A percentile compares a stretch with the other conserved stretches of the same genome.
Conservation (phyloP, 1,284 basidiomycete genomes). For the Cryptococcus deneoformans region DNA sequence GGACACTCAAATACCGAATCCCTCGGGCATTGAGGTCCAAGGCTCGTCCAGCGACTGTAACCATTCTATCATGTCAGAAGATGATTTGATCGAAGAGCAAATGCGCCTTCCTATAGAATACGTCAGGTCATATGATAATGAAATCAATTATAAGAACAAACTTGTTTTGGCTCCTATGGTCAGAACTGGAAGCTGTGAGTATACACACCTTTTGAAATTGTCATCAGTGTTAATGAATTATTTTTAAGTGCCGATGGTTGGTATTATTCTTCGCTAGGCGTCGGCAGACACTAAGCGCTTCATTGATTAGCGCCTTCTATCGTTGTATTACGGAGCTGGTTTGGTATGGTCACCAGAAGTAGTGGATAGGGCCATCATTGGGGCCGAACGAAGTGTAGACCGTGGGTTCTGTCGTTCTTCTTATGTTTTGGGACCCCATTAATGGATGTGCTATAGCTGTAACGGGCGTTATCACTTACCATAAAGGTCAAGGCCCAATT, state of each 20-base stretch:
- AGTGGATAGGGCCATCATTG: constrained; percentile 93
- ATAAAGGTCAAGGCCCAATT: constrained; percentile 70
- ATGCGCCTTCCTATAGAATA: constrained; percentile 40
- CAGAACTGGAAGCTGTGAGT: constrained; percentile 78
- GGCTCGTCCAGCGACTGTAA: too few relatives aligned
- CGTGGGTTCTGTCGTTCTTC: constrained; percentile 55
- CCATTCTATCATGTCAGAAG: neutral
- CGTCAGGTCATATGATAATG: constrained; percentile 29
- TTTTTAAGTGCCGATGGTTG: constrained; percentile 26
- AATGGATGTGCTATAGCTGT: constrained; percentile 54
- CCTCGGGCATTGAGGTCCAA: too few relatives aligned
- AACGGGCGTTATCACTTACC: constrained; percentile 87
- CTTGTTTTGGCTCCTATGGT: constrained; percentile 94
- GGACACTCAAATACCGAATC: too few relatives aligned
- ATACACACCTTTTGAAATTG: neutral
- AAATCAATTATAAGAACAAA: constrained; percentile 62
- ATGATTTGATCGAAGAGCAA: constrained; percentile 22
- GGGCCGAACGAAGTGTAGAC: constrained; percentile 76
- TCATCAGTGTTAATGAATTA: neutral
- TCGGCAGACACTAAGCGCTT: neutral
- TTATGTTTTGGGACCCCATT: constrained; percentile 3
- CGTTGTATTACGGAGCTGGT: constrained; percentile 88
- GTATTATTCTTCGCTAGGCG: neutral
- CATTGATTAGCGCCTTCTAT: constrained; percentile 61
- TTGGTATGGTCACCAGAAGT: constrained; percentile 98